Evolutionary conservation across 352 stramenopile species (phyloP), one percentile per base, ranked within the genome.

Genomic region (Globisporangium nunn): DNA sequence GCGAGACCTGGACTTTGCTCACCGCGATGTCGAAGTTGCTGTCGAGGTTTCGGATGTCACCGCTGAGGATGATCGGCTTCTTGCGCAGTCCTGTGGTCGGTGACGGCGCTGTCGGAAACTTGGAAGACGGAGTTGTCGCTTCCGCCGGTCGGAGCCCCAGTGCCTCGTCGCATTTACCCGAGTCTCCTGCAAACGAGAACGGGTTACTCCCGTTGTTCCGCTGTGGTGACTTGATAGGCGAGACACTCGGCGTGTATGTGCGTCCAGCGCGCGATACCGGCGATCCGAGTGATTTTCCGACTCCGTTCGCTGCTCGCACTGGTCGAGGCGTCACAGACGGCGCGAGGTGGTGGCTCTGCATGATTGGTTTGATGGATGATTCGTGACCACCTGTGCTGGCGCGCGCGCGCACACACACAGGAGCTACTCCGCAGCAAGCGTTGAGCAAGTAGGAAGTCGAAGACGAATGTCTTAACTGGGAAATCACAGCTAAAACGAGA

Each of bases 21-120:
- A 72, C 77, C 8, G 74, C 67, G 46, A 91, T 56, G 4, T 75
- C 63, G 46, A 91, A 88, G 51, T 87, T 87, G 54, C 65, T 87
- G 28, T 72, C 74, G 18, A 91, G 59, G 59, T 91, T 91, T 39
- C 81, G 75, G 50, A 88, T 86, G 58, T 91, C 81, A 2, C 81
- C 81, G 10, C 64, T 74, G 10, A 86, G 53, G 45, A 88, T 82
- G 50, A 91, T 40, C 52, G 67, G 75, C 56, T 86, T 88, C 67
- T 86, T 87, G 4, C 76, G 71, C 53, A 68, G 59, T 40, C 41
- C 41, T 4, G 4, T 47, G 17, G 41, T 18, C 41, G 41, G 35
- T 11, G 15, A 47, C 15, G 15, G 41, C 41, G 41, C 14, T 17
- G 33, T 37, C 6, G 33, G 33, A 4, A 37, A 37, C 33, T 37